phyloP scores from a whole-genome alignment of 805 yeast species.

The Kurtzmaniella fragi region DNA sequence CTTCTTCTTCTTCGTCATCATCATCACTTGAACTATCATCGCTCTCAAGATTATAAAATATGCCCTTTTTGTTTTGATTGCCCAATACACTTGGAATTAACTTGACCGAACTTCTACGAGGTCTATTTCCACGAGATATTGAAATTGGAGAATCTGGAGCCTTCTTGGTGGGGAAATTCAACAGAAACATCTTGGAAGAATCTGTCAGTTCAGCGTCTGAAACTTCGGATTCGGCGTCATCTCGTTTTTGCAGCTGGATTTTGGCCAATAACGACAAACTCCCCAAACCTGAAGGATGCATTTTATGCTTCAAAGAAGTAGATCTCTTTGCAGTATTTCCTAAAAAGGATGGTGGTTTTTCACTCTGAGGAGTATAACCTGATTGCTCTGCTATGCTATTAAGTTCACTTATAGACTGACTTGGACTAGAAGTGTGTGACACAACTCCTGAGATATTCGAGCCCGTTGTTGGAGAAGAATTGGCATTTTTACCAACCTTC shows the following conservation, averaged over 20 bases:
- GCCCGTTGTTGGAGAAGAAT: background rate
- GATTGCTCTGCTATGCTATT: slow-evolving; percentile 4
- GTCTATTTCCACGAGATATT: slow-evolving; percentile 3
- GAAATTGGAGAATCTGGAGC: too few species aligned
- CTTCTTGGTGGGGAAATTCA: too few species aligned
- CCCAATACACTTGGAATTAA: slow-evolving; percentile 23
- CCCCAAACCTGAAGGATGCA: slow-evolving; percentile 8
- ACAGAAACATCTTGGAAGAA: background rate
- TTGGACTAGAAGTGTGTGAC: background rate
- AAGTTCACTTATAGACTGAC: slow-evolving; percentile 5
- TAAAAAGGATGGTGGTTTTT: slow-evolving; percentile 5
- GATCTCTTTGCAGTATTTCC: slow-evolving; percentile 15
- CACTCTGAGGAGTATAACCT: slow-evolving; percentile 5
- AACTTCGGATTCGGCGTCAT: slow-evolving; percentile 8
- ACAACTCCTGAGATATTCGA: too few species aligned
- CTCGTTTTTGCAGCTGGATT: slow-evolving; percentile 9
- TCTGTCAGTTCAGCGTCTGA: slow-evolving; percentile 7
- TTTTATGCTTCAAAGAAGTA: slow-evolving; percentile 18
- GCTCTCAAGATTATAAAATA: slow-evolving; percentile 27
- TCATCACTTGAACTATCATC: slow-evolving; percentile 10
- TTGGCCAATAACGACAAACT: slow-evolving; percentile 11
- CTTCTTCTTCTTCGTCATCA: slow-evolving; percentile 2
- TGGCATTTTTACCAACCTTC: background rate
- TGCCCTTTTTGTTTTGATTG: slow-evolving; percentile 12
- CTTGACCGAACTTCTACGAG: slow-evolving; percentile 25